A percentile compares a stretch with the other conserved stretches of the same genome.
These are phyloP conservation scores for Hyaloperonospora brassicae DNA, from an alignment of 352 stramenopile genomes.

Conservation along the genomic window DNA sequence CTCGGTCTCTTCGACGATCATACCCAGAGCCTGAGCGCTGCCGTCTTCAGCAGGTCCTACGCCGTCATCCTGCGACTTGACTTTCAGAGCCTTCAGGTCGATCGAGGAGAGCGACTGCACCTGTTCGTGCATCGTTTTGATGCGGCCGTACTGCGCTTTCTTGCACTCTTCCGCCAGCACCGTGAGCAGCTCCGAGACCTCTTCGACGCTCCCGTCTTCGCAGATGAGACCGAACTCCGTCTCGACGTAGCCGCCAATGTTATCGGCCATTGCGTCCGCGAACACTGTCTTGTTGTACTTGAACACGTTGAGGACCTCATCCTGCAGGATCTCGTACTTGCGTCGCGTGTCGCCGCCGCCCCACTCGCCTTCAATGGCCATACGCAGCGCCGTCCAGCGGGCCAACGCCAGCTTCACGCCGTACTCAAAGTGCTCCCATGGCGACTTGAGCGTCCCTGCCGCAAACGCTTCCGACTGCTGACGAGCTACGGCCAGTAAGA, in stretches of 20 bases:
- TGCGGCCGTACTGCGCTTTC: slow-evolving; percentile 54
- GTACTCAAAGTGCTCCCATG: slow-evolving; percentile 83
- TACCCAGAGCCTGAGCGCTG: slow-evolving; percentile 12
- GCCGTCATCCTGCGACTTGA: slow-evolving; percentile 37
- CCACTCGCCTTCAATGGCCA: slow-evolving; percentile 80
- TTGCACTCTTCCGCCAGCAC: slow-evolving; percentile 73
- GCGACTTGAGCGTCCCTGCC: slow-evolving; percentile 51
- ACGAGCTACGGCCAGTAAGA: slow-evolving; percentile 44
- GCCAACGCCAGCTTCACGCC: slow-evolving; percentile 66
- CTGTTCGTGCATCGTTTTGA: slow-evolving; percentile 64
- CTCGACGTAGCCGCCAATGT: slow-evolving; percentile 69
- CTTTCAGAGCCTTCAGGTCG: slow-evolving; percentile 70
- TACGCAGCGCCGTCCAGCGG: slow-evolving; percentile 76
- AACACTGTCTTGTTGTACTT: slow-evolving; percentile 74
- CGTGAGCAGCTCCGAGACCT: slow-evolving; percentile 57
- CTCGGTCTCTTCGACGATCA: slow-evolving; percentile 32
- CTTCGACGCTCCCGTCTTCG: slow-evolving; percentile 71
- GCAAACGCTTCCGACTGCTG: slow-evolving; percentile 48
- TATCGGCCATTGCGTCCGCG: slow-evolving; percentile 57
- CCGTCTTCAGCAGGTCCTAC: slow-evolving; percentile 9
- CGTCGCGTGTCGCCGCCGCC: slow-evolving; percentile 66
- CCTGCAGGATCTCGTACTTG: slow-evolving; percentile 78
- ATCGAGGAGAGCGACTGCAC: slow-evolving; percentile 68
- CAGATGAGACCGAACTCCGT: slow-evolving; percentile 68
- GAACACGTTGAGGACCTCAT: slow-evolving; percentile 71